Conservation (phyloP, 371 early-diverging fungal genomes). For the Syncephalastrum monosporum region DNA sequence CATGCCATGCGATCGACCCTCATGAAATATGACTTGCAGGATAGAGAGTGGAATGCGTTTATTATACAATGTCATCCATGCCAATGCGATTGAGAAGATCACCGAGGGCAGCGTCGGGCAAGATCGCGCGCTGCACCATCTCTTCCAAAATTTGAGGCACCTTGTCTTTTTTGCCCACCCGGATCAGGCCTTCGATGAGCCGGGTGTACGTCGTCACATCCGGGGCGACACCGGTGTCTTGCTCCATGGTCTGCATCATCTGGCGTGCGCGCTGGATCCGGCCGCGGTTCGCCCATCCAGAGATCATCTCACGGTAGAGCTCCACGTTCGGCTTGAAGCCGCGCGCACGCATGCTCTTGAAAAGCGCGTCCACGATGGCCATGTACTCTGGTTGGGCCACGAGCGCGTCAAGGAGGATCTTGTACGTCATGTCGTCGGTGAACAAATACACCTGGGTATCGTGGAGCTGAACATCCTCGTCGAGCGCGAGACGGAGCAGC, state of each 20-base stretch:
- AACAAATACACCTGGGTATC: not conserved
- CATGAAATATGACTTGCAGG: too few species aligned
- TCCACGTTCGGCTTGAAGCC: conserved; percentile 22
- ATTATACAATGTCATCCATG: too few species aligned
- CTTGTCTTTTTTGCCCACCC: conserved; percentile 10
- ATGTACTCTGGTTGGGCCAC: conserved; percentile 7
- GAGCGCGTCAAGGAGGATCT: conserved; percentile 28
- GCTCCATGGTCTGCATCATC: conserved; percentile 27
- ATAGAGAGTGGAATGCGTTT: too few species aligned
- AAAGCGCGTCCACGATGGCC: conserved; percentile 19
- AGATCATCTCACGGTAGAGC: conserved; percentile 27
- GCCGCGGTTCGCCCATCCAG: conserved; percentile 20
- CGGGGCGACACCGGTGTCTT: conserved; percentile 20
- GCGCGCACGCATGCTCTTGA: conserved; percentile 26
- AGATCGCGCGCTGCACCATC: conserved; percentile 15
- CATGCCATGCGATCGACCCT: too few species aligned
- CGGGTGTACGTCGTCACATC: conserved; percentile 25
- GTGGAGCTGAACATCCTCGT: conserved; percentile 9
- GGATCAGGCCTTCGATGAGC: conserved; percentile 26
- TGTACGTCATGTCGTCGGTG: conserved; percentile 30
- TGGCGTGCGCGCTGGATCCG: conserved; percentile 27
- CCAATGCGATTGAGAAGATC: too few species aligned
- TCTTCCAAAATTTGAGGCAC: conserved; percentile 22
- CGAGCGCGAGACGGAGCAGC: conserved; percentile 11
- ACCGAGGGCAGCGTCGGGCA: conserved; percentile 19